Conservation (phyloP, 495 filamentous ascomycete genomes). For the Haplographium delicatum region DNA sequence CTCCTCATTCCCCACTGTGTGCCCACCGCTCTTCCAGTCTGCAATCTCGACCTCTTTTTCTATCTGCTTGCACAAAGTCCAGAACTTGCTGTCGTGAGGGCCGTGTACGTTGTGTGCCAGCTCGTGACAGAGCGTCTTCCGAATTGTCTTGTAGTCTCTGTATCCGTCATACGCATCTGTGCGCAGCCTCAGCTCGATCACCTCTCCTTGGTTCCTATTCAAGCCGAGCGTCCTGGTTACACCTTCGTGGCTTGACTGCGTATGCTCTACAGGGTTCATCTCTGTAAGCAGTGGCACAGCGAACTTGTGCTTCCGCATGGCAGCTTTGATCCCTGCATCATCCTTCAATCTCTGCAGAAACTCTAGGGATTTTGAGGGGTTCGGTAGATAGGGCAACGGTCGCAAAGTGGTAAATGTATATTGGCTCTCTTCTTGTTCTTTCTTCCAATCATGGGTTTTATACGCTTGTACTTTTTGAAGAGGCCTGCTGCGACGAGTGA, state of each 20-base stretch:
- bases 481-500: constrained; percentile 34
- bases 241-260: constrained; percentile 57
- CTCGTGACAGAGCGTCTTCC: constrained; percentile 92
- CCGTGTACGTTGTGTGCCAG: constrained; percentile 85
- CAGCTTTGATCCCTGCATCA: constrained; percentile 78
- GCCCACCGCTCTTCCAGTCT: constrained; percentile 70
- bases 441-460: constrained; percentile 33
- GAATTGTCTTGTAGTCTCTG: constrained; percentile 81
- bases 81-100: constrained; percentile 81
- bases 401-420: constrained; percentile 81
- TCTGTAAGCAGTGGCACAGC: constrained; percentile 85
- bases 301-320: constrained; percentile 81
- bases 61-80: constrained; percentile 78
- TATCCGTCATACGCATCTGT: constrained; percentile 96
- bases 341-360: constrained; percentile 73
- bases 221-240: constrained; percentile 73
- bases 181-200: constrained; percentile 83
- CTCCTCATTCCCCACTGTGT: constrained; percentile 56
- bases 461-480: constrained; percentile 29
- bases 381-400: constrained; percentile 74
- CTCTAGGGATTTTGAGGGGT: constrained; percentile 56
- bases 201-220: constrained; percentile 83
- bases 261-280: constrained; percentile 87
- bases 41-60: constrained; percentile 76
- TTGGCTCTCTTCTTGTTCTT: constrained; percentile 48